Evolutionary conservation across 768 basidiomycete species (phyloP).

Genomic region (Termitomyces sp.): DNA sequence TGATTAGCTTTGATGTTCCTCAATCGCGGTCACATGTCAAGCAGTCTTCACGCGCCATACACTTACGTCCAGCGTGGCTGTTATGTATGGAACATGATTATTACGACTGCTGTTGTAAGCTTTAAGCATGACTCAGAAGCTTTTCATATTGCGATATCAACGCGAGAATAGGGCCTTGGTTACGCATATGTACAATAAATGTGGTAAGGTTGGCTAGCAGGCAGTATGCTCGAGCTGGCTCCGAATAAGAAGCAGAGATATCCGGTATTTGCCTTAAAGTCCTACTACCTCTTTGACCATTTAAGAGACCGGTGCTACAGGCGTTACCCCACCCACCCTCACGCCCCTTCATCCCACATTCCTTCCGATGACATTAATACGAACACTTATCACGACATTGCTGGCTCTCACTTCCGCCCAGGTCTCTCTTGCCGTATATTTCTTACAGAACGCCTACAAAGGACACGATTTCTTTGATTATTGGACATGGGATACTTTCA

Average conservation of each 20-base stretch:
- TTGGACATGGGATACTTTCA: conserved; percentile 43
- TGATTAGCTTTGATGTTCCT: too few species aligned
- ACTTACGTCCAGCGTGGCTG: too few species aligned
- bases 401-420: conserved; percentile 1
- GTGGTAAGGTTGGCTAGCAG: too few species aligned
- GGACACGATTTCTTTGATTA: conserved; percentile 32
- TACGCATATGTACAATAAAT: too few species aligned
- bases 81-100: too few species aligned
- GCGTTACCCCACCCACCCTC: not conserved
- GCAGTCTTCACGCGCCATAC: too few species aligned
- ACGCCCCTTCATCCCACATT: conserved; percentile 1
- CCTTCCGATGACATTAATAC: conserved; percentile 1
- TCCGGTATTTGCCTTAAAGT: not conserved
- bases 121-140: too few species aligned
- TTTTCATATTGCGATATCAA: not conserved
- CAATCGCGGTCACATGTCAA: not conserved
- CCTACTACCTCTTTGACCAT: not conserved
- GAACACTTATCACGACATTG: not conserved
- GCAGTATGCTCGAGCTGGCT: not conserved
- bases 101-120: too few species aligned
- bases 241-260: not conserved
- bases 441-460: conserved; percentile 7
- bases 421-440: conserved; percentile 1
- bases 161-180: too few species aligned
- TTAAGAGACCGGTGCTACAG: not conserved